Conservation (phyloP, 768 basidiomycete genomes). For the Lactarius indigo region DNA sequence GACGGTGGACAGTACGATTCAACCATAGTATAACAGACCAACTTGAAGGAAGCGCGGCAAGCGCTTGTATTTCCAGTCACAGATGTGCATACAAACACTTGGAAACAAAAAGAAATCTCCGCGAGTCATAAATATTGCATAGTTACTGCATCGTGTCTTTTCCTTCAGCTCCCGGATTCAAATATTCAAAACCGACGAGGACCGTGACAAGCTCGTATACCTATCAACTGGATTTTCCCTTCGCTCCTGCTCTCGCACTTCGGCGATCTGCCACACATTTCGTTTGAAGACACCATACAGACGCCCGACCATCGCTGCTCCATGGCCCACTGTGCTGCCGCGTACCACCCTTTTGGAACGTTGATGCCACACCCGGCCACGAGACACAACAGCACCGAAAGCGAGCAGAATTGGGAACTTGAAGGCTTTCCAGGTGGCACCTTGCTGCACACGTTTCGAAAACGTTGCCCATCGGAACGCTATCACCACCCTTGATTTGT, state of each 20-base stretch:
- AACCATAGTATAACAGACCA: too few species aligned
- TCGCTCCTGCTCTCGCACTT: neutral
- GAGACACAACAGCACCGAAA: conserved; percentile 57
- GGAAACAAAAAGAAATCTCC: too few species aligned
- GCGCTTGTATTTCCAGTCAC: too few species aligned
- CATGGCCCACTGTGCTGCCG: conserved; percentile 39
- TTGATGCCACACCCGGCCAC: conserved; percentile 71
- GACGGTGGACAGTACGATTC: neutral
- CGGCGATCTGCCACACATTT: neutral
- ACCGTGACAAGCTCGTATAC: too few species aligned
- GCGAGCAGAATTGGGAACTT: conserved; percentile 65
- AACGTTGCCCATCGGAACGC: too few species aligned
- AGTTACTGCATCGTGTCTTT: neutral
- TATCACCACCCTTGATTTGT: too few species aligned
- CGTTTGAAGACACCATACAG: neutral
- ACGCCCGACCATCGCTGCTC: conserved; percentile 15
- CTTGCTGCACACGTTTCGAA: too few species aligned
- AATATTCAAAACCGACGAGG: too few species aligned
- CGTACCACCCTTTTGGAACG: conserved; percentile 36
- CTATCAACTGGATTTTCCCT: too few species aligned
- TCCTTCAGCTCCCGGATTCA: neutral
- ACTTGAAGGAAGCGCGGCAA: too few species aligned
- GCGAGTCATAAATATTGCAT: neutral
- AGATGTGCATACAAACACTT: conserved; percentile 5
- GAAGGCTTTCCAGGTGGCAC: conserved; percentile 83